Evolutionary conservation across 78 protist genomes (phyloP).

Genomic region (Speleostelium caveatum): DNA sequence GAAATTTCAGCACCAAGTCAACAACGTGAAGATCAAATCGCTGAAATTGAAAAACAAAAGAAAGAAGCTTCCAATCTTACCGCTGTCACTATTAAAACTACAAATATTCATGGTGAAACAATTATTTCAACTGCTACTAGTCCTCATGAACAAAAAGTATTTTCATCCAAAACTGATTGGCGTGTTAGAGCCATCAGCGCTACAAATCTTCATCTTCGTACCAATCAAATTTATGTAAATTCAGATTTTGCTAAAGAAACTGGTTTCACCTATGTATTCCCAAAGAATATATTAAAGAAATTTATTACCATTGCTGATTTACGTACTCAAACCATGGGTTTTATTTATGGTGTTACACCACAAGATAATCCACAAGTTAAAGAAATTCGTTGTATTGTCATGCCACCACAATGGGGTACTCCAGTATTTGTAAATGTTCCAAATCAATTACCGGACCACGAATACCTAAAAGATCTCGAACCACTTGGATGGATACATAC

Average conservation of each 20-base stretch:
- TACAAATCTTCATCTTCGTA: conserved; percentile 98
- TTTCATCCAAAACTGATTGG: conserved; percentile 98
- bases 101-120: conserved; percentile 98
- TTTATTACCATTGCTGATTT: conserved; percentile 96
- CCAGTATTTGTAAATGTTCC: conserved; percentile 96
- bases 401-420: conserved; percentile 99
- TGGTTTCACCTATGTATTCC: conserved; percentile 98
- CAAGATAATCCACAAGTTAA: conserved; percentile 97
- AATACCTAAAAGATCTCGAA: conserved; percentile 95
- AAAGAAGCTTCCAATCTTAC: conserved; percentile 90
- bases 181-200: conserved; percentile 98
- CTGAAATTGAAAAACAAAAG: conserved; percentile 98
- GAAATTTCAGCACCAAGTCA: conserved; percentile 99
- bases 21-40: conserved; percentile 97
- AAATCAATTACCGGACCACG: conserved; percentile 94
- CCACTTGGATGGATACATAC: conserved; percentile 99
- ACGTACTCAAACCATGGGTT: conserved; percentile 98
- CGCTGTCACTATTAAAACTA: conserved; percentile 94
- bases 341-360: conserved; percentile 97
- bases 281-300: conserved; percentile 98
- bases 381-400: conserved; percentile 98
- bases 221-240: conserved; percentile 98
- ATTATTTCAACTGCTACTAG: conserved; percentile 95
- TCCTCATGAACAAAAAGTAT: conserved; percentile 94
- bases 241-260: conserved; percentile 94